phyloP scores from a whole-genome alignment of 345 rosid genomes.

The Eucalyptus globulus region DNA sequence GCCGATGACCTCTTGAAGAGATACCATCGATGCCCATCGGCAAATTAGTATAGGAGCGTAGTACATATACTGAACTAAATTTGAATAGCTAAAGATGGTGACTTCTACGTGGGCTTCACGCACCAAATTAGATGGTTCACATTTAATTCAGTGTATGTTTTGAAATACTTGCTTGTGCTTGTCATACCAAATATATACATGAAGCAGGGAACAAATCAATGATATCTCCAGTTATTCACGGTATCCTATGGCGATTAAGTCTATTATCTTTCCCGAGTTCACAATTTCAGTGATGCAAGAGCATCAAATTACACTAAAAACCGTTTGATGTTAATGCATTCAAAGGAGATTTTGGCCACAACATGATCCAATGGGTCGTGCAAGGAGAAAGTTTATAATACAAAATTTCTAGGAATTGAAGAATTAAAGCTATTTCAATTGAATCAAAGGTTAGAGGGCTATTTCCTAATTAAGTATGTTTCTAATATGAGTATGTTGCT shows the following conservation, averaged over 20 bases:
- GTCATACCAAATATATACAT: background rate
- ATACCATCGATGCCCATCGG: background rate
- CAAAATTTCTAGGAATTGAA: background rate
- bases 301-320: background rate
- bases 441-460: background rate
- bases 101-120: background rate
- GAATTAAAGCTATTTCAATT: background rate
- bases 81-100: background rate
- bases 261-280: background rate
- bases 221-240: background rate
- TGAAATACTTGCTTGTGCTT: background rate
- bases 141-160: background rate
- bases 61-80: background rate
- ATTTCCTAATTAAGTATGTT: background rate
- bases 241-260: background rate
- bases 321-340: background rate
- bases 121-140: background rate
- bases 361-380: background rate
- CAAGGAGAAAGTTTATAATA: background rate
- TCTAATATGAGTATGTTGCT: background rate
- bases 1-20: background rate
- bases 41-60: too few species aligned
- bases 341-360: background rate
- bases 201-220: background rate
- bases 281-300: background rate